These are phyloP conservation scores for Xylaria telfairii DNA, from an alignment of 495 filamentous ascomycete species.

Conservation along the genomic window DNA sequence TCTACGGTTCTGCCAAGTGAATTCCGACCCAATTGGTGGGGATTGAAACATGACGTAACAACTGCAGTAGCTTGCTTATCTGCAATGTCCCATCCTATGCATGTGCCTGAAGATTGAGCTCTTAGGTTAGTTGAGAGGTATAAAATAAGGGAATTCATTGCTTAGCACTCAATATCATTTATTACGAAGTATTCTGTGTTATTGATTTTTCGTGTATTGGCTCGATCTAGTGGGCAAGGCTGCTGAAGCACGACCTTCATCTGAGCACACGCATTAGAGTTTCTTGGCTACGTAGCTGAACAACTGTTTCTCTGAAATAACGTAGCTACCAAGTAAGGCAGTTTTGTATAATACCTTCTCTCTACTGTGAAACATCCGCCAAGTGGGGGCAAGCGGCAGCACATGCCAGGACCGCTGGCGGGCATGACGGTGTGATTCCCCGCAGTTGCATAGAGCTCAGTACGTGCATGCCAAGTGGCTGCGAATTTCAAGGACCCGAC, in stretches of 20 bases:
- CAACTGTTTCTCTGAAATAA: too few species aligned
- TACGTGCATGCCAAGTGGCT: constrained; percentile 22
- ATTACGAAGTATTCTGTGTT: neutral
- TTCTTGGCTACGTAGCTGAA: too few species aligned
- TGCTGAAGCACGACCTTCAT: neutral
- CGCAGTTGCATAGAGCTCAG: constrained; percentile 15
- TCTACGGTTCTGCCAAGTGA: neutral
- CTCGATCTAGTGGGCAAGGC: neutral
- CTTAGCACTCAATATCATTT: neutral
- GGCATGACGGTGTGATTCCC: constrained; percentile 3
- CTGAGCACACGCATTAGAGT: neutral
- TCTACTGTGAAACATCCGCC: neutral
- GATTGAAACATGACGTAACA: constrained; percentile 12
- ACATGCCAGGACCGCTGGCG: neutral
- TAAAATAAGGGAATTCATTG: neutral
- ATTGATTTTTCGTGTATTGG: neutral
- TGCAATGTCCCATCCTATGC: neutral
- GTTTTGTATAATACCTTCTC: neutral
- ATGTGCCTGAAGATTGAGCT: neutral
- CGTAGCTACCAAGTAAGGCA: too few species aligned
- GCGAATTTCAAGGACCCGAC: constrained; percentile 3
- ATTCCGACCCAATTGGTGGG: neutral
- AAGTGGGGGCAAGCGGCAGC: constrained; percentile 4
- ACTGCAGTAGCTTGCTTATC: constrained; percentile 11
- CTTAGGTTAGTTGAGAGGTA: neutral